Evolutionary conservation across 2,329 filamentous ascomycete genomes (phyloP).

Genomic region (Alternaria sp.): DNA sequence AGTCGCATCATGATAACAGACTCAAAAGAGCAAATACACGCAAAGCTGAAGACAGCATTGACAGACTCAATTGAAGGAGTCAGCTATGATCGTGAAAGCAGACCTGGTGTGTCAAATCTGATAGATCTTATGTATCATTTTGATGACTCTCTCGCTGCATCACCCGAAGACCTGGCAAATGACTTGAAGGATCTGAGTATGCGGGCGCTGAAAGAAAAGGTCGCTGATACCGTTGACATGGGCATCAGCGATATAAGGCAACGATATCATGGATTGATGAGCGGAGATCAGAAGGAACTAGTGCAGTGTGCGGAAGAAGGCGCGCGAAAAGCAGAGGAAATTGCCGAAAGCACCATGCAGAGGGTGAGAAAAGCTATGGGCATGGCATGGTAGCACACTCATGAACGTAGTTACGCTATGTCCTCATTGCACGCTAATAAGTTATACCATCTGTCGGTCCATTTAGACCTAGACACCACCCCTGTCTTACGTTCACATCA

Average conservation of each 20-base stretch:
- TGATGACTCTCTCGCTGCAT: conserved; percentile 52
- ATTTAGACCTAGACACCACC: background rate
- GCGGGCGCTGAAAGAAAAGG: conserved; percentile 68
- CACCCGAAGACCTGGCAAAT: conserved; percentile 56
- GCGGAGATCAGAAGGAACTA: conserved; percentile 61
- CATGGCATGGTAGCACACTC: conserved; percentile 5
- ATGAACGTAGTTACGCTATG: background rate
- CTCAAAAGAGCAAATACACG: conserved; percentile 65
- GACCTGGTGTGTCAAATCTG: conserved; percentile 89
- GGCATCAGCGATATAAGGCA: conserved; percentile 65
- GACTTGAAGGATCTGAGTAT: conserved; percentile 59
- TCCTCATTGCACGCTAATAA: background rate
- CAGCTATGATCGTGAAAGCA: conserved; percentile 71
- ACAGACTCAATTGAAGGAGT: conserved; percentile 77
- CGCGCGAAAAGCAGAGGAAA: conserved; percentile 66
- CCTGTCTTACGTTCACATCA: no score
- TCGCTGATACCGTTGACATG: conserved; percentile 65
- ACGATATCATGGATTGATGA: conserved; percentile 63
- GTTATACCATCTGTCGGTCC: background rate
- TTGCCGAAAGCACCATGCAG: conserved; percentile 63
- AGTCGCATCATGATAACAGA: conserved; percentile 89
- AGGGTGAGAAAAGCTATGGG: conserved; percentile 33
- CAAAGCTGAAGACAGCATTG: conserved; percentile 75
- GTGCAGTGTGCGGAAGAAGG: conserved; percentile 67
- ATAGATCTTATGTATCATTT: conserved; percentile 81